Evolutionary conservation across 2,329 filamentous ascomycete genomes (phyloP).

Genomic region (Hymenoscyphus linearis): DNA sequence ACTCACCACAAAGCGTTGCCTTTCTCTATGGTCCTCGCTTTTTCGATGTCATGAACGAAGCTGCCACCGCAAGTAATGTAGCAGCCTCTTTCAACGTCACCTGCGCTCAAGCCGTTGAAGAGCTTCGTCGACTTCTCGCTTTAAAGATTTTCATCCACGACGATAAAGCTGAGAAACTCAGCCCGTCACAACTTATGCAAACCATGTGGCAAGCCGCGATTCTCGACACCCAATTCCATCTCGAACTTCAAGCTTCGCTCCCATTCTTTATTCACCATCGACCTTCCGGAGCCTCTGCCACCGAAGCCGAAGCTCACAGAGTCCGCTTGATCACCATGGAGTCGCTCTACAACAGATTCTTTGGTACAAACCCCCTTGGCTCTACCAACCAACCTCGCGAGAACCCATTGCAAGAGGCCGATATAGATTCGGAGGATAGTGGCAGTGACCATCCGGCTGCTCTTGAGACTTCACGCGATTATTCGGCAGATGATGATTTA

Average conservation of each 20-base stretch:
- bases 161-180: neutral
- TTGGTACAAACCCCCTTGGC: neutral
- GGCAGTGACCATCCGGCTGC: too few relatives aligned
- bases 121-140: slow-evolving; percentile 3
- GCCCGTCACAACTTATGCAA: neutral
- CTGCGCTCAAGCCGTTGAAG: neutral
- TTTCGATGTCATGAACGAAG: neutral
- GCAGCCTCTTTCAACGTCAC: neutral
- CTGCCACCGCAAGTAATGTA: neutral
- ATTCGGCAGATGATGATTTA: too few relatives aligned
- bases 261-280: neutral
- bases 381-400: neutral
- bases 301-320: neutral
- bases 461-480: too few relatives aligned
- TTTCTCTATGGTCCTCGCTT: neutral
- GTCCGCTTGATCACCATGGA: neutral
- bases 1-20: neutral
- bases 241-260: neutral
- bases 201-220: neutral
- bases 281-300: neutral
- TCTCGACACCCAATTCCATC: neutral
- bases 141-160: neutral
- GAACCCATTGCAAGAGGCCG: neutral
- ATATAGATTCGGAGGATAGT: too few relatives aligned
- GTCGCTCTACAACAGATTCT: neutral